Evolutionary conservation across 202 grass and related monocot species (phyloP), one percentile per base, ranked within the genome.

Genomic region (Schoenoplectus triqueter): DNA sequence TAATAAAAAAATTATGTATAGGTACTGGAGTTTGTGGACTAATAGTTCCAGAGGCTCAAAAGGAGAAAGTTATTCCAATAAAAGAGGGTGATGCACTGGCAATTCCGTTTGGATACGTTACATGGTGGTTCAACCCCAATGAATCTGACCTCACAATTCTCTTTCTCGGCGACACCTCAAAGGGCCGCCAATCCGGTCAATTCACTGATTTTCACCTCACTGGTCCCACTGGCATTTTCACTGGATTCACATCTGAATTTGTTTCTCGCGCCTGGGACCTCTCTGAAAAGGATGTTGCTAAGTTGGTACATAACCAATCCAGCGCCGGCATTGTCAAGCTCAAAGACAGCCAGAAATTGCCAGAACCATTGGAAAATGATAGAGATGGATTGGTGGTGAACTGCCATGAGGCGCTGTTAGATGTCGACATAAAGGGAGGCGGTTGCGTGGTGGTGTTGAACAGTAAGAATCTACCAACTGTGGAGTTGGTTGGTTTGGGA

Each of bases 131-230:
- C 91, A 97, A 97, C 71, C 64, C 83, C 10, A 83, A 84, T 3
- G 85, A 86, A 5, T 42, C 80, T 2, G 87, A 92, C 40, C 89
- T 97, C 0, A 84, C 90, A 0, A 59, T 97, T 44, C 91, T 97
- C 75, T 97, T 97, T 86, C 77, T 97, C 0, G 92, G 95, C 0
- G 95, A 97, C 85, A 97, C 95, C 22, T 97, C 95, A 11, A 97
- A 93, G 80, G 92, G 86, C 65, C 92, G 93, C 83, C 89, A 71
- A 78, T 6, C 86, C 0, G 95, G 95, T 0, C 86, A 93, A 68
- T 97, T 97, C 71, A 97, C 92, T 14, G 91, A 97, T 81, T 88
- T 97, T 6, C 88, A 92, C 48, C 86, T 97, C 5, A 97, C 92
- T 0, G 95, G 95, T 3, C 4, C 91, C 7, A 84, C 18, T 2